These are phyloP conservation scores for Hypoxylon perforatum DNA, from an alignment of 495 filamentous ascomycete genomes.

Conservation along the genomic window DNA sequence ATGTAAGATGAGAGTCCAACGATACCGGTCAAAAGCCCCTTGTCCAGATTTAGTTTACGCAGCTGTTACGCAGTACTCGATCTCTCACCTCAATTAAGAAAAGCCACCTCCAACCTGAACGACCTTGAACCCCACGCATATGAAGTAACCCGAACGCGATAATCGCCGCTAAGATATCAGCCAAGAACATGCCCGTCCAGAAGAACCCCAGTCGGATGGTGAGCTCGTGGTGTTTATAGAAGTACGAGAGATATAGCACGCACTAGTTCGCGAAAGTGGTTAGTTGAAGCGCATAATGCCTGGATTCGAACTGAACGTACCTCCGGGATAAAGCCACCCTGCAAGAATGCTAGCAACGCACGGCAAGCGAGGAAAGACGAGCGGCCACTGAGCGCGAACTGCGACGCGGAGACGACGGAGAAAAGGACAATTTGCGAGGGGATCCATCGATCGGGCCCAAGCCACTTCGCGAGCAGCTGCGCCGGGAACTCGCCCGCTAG, in stretches of 20 bases:
- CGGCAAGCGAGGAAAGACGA: conserved; percentile 71
- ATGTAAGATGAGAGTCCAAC: conserved; percentile 73
- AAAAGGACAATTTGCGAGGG: conserved; percentile 83
- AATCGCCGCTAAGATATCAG: conserved; percentile 74
- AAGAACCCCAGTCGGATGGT: conserved; percentile 60
- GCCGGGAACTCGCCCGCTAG: conserved; percentile 79
- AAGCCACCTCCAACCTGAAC: conserved; percentile 80
- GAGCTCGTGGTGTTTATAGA: conserved; percentile 77
- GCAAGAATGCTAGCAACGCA: conserved; percentile 75
- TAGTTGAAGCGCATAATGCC: not conserved
- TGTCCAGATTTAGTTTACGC: not conserved
- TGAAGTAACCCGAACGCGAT: conserved; percentile 79
- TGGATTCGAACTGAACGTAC: conserved; percentile 23
- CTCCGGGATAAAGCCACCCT: conserved; percentile 75
- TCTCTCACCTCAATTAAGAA: conserved; percentile 63
- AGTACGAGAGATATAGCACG: conserved; percentile 79
- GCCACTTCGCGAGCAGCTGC: conserved; percentile 77
- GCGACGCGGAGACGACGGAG: conserved; percentile 75
- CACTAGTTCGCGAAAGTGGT: conserved; percentile 20
- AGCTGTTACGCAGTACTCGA: not conserved
- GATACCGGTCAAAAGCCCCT: conserved; percentile 66
- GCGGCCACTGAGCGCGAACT: conserved; percentile 72
- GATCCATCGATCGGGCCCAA: conserved; percentile 89
- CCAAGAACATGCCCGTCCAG: conserved; percentile 75
- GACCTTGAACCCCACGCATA: conserved; percentile 67